A percentile compares a stretch with the other conserved stretches of the same genome.
These are phyloP conservation scores for Brettanomyces sp. DNA, from an alignment of 805 yeast genomes.

Conservation along the genomic window DNA sequence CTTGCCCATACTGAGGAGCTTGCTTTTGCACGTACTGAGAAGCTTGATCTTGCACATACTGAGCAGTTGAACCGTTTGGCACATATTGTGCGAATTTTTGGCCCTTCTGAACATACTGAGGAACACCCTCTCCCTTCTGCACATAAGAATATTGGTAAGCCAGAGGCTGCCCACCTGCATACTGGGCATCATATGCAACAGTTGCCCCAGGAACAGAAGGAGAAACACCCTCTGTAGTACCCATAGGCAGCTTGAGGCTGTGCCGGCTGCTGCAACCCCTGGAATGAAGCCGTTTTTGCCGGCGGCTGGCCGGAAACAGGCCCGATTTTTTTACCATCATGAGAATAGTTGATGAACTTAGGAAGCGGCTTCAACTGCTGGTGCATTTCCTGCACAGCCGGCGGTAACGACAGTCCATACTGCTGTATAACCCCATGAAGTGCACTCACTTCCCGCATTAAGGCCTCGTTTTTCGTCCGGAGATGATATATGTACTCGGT, in stretches of 20 bases:
- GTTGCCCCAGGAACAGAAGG: too few relatives aligned
- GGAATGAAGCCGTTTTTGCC: not conserved
- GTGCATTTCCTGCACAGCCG: not conserved
- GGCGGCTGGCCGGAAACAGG: not conserved
- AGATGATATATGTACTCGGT: conserved; percentile 72
- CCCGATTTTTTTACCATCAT: not conserved
- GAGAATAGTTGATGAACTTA: not conserved
- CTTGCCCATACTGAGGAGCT: too few relatives aligned
- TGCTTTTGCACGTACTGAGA: too few relatives aligned
- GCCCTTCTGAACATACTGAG: too few relatives aligned
- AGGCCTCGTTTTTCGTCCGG: conserved; percentile 45
- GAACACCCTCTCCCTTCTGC: too few relatives aligned
- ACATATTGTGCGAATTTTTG: too few relatives aligned
- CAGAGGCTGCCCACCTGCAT: too few relatives aligned
- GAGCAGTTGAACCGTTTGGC: too few relatives aligned
- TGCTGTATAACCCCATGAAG: not conserved
- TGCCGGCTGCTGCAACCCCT: not conserved
- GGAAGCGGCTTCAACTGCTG: not conserved
- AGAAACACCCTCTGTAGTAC: too few relatives aligned
- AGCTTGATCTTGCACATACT: too few relatives aligned
- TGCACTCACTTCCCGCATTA: conserved; percentile 40
- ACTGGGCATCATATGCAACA: too few relatives aligned
- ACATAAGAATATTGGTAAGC: too few relatives aligned
- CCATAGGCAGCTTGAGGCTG: not conserved
- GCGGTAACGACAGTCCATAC: not conserved